Conservation (phyloP, 2,329 filamentous ascomycete genomes). For the Penicillium sp. region DNA sequence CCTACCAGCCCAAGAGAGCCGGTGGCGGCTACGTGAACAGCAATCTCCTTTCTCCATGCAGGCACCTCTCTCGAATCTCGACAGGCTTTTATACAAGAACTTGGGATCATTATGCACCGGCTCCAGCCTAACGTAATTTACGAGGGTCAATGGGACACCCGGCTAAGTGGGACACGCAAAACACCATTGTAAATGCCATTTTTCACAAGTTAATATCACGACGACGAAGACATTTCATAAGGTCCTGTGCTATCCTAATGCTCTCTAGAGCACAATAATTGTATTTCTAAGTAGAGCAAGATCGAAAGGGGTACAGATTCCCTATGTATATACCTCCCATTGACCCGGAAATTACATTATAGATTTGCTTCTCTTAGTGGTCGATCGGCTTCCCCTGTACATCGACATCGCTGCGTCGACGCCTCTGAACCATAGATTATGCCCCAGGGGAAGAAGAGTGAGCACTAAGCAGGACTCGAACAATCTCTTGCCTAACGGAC, state of each 20-base stretch:
- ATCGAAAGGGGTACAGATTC: no score
- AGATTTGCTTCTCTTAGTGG: conserved; percentile 6
- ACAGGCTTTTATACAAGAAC: background rate
- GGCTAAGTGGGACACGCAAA: no score
- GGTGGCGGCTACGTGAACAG: background rate
- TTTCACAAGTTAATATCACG: no score
- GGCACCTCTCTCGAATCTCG: background rate
- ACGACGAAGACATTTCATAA: no score
- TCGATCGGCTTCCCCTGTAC: conserved; percentile 7
- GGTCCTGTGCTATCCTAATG: no score
- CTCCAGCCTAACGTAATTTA: background rate
- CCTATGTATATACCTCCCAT: no score
- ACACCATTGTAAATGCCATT: no score
- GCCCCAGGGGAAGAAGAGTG: background rate
- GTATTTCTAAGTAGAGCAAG: no score
- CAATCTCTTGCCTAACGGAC: background rate
- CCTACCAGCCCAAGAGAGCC: background rate
- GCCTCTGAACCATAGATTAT: conserved; percentile 5
- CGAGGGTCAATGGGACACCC: no score
- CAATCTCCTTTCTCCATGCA: background rate
- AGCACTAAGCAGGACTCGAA: background rate
- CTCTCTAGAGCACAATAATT: no score
- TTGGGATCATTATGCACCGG: background rate
- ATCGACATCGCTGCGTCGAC: background rate
- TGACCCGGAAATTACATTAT: background rate